Evolutionary conservation across 495 filamentous ascomycete species (phyloP).

Genomic region (Neurospora sp.): DNA sequence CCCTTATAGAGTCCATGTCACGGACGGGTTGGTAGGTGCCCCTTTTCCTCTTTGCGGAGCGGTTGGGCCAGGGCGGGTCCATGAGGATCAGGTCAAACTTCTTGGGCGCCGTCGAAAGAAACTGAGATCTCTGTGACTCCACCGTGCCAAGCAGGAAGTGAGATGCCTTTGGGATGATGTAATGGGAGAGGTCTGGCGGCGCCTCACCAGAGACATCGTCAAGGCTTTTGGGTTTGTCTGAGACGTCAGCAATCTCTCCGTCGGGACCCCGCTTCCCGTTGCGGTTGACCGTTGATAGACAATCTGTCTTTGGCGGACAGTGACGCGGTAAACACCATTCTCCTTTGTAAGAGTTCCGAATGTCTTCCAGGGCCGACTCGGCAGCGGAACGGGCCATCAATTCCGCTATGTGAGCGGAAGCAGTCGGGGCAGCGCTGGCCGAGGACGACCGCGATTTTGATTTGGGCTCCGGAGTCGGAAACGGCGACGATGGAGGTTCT

Average conservation of each 20-base stretch:
- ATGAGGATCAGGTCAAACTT: slow-evolving; percentile 71
- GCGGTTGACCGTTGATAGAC: neutral
- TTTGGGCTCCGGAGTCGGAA: slow-evolving; percentile 37
- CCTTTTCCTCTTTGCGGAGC: slow-evolving; percentile 63
- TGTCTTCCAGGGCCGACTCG: slow-evolving; percentile 30
- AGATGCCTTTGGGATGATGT: slow-evolving; percentile 24
- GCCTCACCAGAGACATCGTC: slow-evolving; percentile 7
- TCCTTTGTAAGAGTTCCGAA: slow-evolving; percentile 23
- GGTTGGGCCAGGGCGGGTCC: slow-evolving; percentile 92
- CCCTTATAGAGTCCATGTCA: slow-evolving; percentile 23
- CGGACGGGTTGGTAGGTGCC: slow-evolving; percentile 49
- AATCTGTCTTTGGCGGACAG: neutral
- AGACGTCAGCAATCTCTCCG: slow-evolving; percentile 35
- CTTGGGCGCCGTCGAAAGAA: slow-evolving; percentile 23
- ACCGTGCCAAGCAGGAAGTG: slow-evolving; percentile 33
- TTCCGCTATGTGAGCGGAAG: slow-evolving; percentile 31
- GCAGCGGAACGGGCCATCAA: slow-evolving; percentile 35
- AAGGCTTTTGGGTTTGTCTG: slow-evolving; percentile 35
- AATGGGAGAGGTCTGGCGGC: neutral
- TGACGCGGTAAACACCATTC: slow-evolving; percentile 37
- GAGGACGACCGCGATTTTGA: neutral
- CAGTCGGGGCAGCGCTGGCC: slow-evolving; percentile 2
- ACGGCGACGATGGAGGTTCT: slow-evolving; percentile 26
- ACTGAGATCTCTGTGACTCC: slow-evolving; percentile 17
- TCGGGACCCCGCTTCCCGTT: slow-evolving; percentile 7